Conservation (phyloP, 805 yeast species). For the Starmerella stigmatis region DNA sequence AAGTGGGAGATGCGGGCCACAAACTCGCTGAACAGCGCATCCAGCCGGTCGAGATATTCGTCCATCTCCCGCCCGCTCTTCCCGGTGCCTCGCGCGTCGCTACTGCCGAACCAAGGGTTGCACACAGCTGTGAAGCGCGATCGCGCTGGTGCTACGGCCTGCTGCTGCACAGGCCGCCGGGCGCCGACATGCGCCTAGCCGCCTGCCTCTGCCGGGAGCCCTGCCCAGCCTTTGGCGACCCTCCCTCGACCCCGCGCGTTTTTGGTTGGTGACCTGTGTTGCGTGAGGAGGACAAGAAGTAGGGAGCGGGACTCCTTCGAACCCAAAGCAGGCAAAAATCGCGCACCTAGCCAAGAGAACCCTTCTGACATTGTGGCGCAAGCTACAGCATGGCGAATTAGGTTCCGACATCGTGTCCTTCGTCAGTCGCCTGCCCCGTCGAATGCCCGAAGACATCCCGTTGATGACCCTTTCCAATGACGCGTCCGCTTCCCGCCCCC, state of each 20-base stretch:
- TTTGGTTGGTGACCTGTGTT: no score
- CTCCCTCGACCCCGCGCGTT: no score
- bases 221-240: no score
- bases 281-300: neutral
- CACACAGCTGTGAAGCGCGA: no score
- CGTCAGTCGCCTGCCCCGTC: conserved; percentile 1
- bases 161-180: no score
- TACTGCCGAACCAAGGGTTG: no score
- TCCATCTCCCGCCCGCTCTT: conserved; percentile 13
- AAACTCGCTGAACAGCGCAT: conserved; percentile 22
- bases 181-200: no score
- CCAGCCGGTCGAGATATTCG: conserved; percentile 17
- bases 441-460: conserved; percentile 19
- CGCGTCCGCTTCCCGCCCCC: conserved; percentile 2
- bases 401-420: conserved; percentile 2
- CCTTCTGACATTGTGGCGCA: conserved; percentile 14
- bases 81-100: no score
- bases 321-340: neutral
- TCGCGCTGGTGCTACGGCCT: no score
- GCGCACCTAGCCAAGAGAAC: conserved; percentile 13
- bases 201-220: no score
- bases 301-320: neutral
- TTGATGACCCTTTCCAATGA: conserved; percentile 13
- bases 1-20: conserved; percentile 28
- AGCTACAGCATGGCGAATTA: conserved; percentile 20